Conservation (phyloP, 140 eudicot genomes). For the Flaveria floridana region DNA sequence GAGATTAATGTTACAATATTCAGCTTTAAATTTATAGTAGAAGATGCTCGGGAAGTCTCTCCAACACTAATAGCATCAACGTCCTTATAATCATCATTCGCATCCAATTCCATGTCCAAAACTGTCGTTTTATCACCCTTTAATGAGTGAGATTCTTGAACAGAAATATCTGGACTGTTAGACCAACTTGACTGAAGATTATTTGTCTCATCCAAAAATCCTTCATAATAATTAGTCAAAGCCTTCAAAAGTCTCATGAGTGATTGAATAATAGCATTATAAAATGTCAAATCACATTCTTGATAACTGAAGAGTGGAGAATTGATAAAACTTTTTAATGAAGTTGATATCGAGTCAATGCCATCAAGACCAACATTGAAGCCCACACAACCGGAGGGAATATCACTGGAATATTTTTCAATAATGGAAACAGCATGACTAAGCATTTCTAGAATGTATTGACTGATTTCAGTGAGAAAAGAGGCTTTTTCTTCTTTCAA, state of each 20-base stretch:
- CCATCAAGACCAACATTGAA: slow-evolving; percentile 48
- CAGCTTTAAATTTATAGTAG: slow-evolving; percentile 51
- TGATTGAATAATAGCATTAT: slow-evolving; percentile 43
- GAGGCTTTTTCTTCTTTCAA: slow-evolving; percentile 51
- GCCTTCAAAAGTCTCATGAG: slow-evolving; percentile 58
- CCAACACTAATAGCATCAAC: slow-evolving; percentile 40
- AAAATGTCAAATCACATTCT: slow-evolving; percentile 34
- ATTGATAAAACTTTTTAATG: slow-evolving; percentile 55
- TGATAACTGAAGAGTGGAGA: slow-evolving; percentile 56
- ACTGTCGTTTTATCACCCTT: slow-evolving; percentile 40
- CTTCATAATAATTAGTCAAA: slow-evolving; percentile 60
- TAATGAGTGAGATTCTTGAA: slow-evolving; percentile 38
- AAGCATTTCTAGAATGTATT: slow-evolving; percentile 54
- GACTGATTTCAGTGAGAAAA: slow-evolving; percentile 50
- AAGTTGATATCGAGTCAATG: slow-evolving; percentile 40
- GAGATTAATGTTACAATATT: slow-evolving; percentile 55
- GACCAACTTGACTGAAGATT: slow-evolving; percentile 42
- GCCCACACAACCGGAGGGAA: slow-evolving; percentile 42
- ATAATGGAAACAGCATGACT: slow-evolving; percentile 52
- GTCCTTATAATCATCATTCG: slow-evolving; percentile 52
- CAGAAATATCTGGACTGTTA: slow-evolving; percentile 32
- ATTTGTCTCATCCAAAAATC: slow-evolving; percentile 41
- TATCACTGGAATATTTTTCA: slow-evolving; percentile 49
- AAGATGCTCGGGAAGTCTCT: slow-evolving; percentile 42
- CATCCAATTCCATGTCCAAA: slow-evolving; percentile 82